Evolutionary conservation across 2,329 filamentous ascomycete species (phyloP), one percentile per base, ranked within the genome.

Genomic region (Periconia sp.): DNA sequence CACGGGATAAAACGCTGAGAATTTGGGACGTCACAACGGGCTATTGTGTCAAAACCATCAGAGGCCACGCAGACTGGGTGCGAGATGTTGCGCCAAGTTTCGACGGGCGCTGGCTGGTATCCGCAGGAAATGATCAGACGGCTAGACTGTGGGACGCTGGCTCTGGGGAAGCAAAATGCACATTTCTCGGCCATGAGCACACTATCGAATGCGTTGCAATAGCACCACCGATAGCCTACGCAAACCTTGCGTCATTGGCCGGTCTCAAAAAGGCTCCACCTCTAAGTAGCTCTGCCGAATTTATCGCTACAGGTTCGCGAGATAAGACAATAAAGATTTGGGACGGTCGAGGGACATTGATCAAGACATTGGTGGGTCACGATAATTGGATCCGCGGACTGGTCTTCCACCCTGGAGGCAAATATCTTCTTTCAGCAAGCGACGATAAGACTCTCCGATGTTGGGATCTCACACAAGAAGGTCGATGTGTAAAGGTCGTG

Each of bases 11-110:
- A 68, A 88, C 88, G 2, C 75, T 97, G 38, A 82, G 87, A 43
- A 87, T 96, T 69, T 96, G 92, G 92, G 91, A 96, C 63, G 88
- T 92, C 18, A 91, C 88, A 19, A 96, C 91, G 1, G 92, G 92
- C 5, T 96, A 92, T 68, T 96, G 91, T 63, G 80, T 96, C 30
- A 91, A 89, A 69, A 96, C 92, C n/a, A 79, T 96, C 50, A 81
- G 84, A 21, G 91, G 92, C 1, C 92, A 96, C 60, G 80, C 79
- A 3, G 91, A 88, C 56, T 96, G 92, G 92, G 89, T 97, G n/a
- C 85, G 92, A 46, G 89, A 92, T 54, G 88, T 96, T 7, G 82
- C 80, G 13, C 89, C 91, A 0, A 94, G 89, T 1, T 78, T 85
- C 29, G 92, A 96, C 61, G 92, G 92, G 19, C 82, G 86, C 44